Evolutionary conservation across 2,329 filamentous ascomycete genomes (phyloP).

Genomic region (Pseudocercospora pini-densiflorae): DNA sequence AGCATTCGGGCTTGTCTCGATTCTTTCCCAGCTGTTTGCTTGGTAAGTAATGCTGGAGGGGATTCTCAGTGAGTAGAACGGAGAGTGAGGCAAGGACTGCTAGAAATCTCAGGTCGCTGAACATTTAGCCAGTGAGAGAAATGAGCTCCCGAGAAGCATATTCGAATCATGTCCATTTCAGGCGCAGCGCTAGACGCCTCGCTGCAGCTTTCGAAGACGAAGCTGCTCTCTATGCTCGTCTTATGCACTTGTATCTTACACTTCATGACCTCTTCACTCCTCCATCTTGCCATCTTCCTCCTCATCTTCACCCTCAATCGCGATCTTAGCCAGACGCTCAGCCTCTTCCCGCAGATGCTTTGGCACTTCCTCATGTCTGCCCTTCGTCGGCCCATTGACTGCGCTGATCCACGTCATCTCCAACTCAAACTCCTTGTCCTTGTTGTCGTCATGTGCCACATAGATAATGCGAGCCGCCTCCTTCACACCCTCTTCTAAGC

Average conservation of each 20-base stretch:
- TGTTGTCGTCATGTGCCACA: constrained; percentile 96
- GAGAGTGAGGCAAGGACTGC: no score
- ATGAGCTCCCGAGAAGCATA: neutral
- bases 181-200: constrained; percentile 2
- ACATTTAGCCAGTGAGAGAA: no score
- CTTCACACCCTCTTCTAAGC: constrained; percentile 86
- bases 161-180: neutral
- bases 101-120: no score
- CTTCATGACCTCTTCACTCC: constrained; percentile 23
- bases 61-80: no score
- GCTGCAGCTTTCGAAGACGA: constrained; percentile 7
- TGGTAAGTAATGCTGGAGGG: no score
- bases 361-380: constrained; percentile 90
- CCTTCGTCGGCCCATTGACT: constrained; percentile 84
- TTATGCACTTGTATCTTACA: constrained; percentile 29
- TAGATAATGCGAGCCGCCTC: constrained; percentile 98
- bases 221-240: constrained; percentile 20
- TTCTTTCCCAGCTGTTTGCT: no score
- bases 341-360: constrained; percentile 90
- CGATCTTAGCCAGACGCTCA: constrained; percentile 88
- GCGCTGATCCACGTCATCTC: constrained; percentile 99
- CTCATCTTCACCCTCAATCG: constrained; percentile 82
- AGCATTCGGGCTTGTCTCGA: no score
- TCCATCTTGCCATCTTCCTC: constrained; percentile 46
- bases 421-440: constrained; percentile 99